Percentiles rank a stretch among this genome's conserved stretches.
phyloP scores from a whole-genome alignment of 345 rosid genomes.

The Sisymbrium altissimum region DNA sequence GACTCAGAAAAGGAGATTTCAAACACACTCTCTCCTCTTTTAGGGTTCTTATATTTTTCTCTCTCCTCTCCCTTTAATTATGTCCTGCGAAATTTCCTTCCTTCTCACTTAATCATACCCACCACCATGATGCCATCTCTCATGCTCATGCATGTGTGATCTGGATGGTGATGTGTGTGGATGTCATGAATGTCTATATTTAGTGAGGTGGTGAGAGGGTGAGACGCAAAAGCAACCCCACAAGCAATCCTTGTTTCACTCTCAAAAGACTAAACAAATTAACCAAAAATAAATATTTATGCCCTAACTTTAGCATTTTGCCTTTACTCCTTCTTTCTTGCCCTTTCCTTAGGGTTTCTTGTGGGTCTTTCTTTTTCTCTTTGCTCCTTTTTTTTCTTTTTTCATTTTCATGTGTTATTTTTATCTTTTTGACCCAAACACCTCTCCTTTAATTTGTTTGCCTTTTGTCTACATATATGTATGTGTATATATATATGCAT shows the following conservation, averaged over 20 bases:
- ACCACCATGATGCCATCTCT: conserved; percentile 19
- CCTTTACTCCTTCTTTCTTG: conserved; percentile 42
- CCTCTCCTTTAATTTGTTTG: conserved; percentile 32
- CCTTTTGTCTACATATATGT: conserved; percentile 22
- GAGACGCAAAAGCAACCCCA: conserved; percentile 48
- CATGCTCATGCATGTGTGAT: conserved; percentile 25
- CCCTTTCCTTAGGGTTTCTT: conserved; percentile 45
- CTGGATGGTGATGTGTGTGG: conserved; percentile 15
- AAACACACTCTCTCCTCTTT: conserved; percentile 42
- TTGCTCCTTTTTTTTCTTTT: conserved; percentile 21
- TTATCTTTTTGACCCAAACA: conserved; percentile 30
- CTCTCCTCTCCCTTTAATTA: conserved; percentile 24
- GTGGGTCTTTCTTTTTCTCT: conserved; percentile 38
- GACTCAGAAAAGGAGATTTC: conserved; percentile 75
- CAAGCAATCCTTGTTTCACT: conserved; percentile 50
- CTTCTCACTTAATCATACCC: conserved; percentile 28
- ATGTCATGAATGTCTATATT: conserved; percentile 55
- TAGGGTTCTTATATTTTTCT: conserved; percentile 35
- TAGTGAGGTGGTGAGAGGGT: conserved; percentile 39
- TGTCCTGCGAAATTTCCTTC: conserved; percentile 12
- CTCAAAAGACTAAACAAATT: conserved; percentile 37
- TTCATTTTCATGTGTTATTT: conserved; percentile 23
- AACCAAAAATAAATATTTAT: conserved; percentile 28
- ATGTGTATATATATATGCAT: background rate
- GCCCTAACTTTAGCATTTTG: conserved; percentile 37